Evolutionary conservation across 768 basidiomycete species (phyloP), one percentile per base, ranked within the genome.

Genomic region (Daedalea quercina): DNA sequence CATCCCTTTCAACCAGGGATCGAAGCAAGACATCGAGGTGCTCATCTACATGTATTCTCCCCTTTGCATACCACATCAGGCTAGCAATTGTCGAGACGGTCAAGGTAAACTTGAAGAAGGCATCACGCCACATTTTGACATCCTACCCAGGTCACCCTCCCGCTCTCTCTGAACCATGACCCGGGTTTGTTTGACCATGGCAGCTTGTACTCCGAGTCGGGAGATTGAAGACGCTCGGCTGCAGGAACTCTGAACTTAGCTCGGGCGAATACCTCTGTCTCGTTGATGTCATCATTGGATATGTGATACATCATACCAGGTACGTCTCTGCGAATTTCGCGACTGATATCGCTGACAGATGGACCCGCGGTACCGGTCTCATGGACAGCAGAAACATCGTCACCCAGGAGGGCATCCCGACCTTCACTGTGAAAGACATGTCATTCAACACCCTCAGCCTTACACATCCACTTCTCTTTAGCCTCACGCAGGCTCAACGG

Each of bases 381-480:
- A 98, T 99, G 96, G 86, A 81, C 53, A 87, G 94, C 3, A 94
- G 92, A 41, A 94, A 94, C 73, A 90, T 87, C 41, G 87, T 97
- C 48, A 93, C 96, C 24, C 90, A 94, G 54, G 91, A 93, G 56
- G 96, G 95, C 56, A 90, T 96, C 54, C 84, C 95, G 58, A 99
- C 96, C 1, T 99, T 98, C 82, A 97, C 95, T 0, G 89, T 95
- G 25, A 98, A 98, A 75, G 96, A 99, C 72, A 98, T 98, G 96
- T 94, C 96, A 0, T 99, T 99, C 83, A 99, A 99, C 72, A 93
- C 98, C 63, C 86, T 99, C 51, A 95, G 96, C 55, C 79, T 99
- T 47, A 98, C 98, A 94, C 96, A 98, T 66, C 96, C 96, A 41
- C 82, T 98, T 6, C 81, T 99, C 49, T 98, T 98, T 82, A 96